Percentiles rank a stretch among this genome's conserved stretches.
Evolutionary conservation across 2,329 filamentous ascomycete genomes (phyloP).

Genomic region (Lasiodiplodia hormozganensis): DNA sequence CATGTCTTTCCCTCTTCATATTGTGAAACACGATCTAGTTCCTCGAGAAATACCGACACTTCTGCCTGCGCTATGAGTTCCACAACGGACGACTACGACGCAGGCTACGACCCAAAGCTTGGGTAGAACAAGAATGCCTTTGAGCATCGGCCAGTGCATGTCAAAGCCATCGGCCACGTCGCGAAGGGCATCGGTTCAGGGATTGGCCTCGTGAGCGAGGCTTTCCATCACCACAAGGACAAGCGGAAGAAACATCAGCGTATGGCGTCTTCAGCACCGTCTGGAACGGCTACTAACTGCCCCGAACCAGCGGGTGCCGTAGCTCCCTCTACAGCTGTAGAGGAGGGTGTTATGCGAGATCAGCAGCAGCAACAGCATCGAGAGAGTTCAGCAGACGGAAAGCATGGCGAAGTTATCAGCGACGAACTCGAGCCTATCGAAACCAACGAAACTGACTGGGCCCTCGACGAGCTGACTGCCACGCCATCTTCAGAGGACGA

Average conservation of each 20-base stretch:
- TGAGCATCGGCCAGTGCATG: background rate
- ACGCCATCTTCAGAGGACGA: background rate
- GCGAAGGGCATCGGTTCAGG: background rate
- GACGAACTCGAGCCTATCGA: background rate
- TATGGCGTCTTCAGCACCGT: background rate
- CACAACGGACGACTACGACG: background rate
- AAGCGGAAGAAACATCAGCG: background rate
- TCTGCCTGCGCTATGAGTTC: background rate
- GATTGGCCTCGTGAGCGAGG: background rate
- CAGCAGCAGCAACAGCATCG: too few species aligned
- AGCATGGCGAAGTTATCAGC: background rate
- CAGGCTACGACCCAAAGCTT: conserved; percentile 1
- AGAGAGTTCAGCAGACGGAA: too few species aligned
- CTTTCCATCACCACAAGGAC: background rate
- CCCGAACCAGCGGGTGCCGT: background rate
- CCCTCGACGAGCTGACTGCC: background rate
- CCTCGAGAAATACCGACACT: too few species aligned
- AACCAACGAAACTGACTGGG: background rate
- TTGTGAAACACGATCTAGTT: too few species aligned
- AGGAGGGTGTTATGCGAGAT: too few species aligned
- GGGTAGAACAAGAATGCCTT: background rate
- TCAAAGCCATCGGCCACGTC: background rate
- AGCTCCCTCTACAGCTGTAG: too few species aligned
- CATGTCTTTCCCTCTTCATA: too few species aligned
- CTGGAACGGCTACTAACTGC: background rate